These are phyloP conservation scores for Penicillium psychrosexuale DNA, from an alignment of 2,329 filamentous ascomycete genomes.

Conservation along the genomic window DNA sequence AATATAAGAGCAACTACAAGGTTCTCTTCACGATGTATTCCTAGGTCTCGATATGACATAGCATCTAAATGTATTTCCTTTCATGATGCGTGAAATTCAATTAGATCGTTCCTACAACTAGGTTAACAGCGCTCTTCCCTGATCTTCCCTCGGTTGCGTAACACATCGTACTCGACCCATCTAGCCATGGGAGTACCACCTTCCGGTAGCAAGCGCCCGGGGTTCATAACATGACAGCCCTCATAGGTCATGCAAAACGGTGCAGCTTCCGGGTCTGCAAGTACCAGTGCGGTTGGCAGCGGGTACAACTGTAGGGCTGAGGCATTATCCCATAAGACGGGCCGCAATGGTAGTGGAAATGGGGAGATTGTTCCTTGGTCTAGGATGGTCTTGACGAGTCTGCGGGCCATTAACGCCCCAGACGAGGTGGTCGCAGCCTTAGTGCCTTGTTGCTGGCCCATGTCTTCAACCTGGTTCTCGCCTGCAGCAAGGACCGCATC, in stretches of 20 bases:
- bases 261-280: conserved; percentile 77
- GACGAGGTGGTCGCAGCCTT: conserved; percentile 24
- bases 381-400: conserved; percentile 84
- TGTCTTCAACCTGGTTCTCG: conserved; percentile 28
- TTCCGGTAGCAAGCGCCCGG: conserved; percentile 69
- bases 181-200: conserved; percentile 66
- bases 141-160: conserved; percentile 57
- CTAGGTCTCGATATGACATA: conserved; percentile 18
- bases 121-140: conserved; percentile 60
- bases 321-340: conserved; percentile 86
- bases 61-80: not conserved
- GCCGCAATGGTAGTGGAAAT: conserved; percentile 74
- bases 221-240: conserved; percentile 94
- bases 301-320: conserved; percentile 78
- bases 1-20: conserved; percentile 1
- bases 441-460: conserved; percentile 13
- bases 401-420: conserved; percentile 56
- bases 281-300: conserved; percentile 74
- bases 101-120: not conserved
- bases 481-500: conserved; percentile 26
- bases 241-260: conserved; percentile 89
- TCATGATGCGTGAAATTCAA: conserved; percentile 6
- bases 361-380: conserved; percentile 88
- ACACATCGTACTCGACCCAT: conserved; percentile 85
- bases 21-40: conserved; percentile 21